Evolutionary conservation across 179 eudicot genomes (phyloP).

Genomic region (Pouteria campechiana): DNA sequence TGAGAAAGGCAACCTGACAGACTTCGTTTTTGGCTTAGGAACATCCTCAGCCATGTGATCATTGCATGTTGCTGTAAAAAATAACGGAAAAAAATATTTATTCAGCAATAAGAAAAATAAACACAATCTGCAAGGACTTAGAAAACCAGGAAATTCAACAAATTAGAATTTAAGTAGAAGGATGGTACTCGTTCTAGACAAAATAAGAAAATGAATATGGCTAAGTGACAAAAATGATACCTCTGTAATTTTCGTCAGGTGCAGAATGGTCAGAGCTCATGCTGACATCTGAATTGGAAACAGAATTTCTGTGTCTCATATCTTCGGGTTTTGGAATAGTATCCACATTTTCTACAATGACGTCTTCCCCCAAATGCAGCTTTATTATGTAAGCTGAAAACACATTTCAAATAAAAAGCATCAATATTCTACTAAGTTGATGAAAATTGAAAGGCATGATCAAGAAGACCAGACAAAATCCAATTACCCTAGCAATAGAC

Average conservation of each 20-base stretch:
- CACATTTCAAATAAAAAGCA: background rate
- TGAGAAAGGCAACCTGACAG: constrained; percentile 9
- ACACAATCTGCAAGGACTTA: background rate
- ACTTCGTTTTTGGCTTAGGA: constrained; percentile 11
- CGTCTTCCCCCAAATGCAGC: constrained; percentile 19
- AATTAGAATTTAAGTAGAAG: background rate
- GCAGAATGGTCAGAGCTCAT: constrained; percentile 2
- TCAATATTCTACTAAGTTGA: too few species aligned
- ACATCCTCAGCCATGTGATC: constrained; percentile 5
- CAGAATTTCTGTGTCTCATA: constrained; percentile 4
- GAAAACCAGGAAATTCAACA: too few species aligned
- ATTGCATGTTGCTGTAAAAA: background rate
- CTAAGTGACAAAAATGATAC: background rate
- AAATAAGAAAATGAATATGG: background rate
- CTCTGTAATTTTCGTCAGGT: constrained; percentile 2
- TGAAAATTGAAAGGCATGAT: too few species aligned
- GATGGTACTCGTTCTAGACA: background rate
- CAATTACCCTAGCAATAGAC: too few species aligned
- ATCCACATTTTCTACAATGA: constrained; percentile 3
- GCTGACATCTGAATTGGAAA: constrained; percentile 9
- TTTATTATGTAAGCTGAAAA: constrained; percentile 26
- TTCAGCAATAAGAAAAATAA: background rate
- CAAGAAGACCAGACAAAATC: too few species aligned
- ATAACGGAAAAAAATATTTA: background rate
- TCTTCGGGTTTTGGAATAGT: constrained; percentile 6